Percentiles rank a stretch among this genome's conserved stretches.
phyloP scores from a whole-genome alignment of 1,284 basidiomycete species.

The Rugiboletus extremiorientalis region DNA sequence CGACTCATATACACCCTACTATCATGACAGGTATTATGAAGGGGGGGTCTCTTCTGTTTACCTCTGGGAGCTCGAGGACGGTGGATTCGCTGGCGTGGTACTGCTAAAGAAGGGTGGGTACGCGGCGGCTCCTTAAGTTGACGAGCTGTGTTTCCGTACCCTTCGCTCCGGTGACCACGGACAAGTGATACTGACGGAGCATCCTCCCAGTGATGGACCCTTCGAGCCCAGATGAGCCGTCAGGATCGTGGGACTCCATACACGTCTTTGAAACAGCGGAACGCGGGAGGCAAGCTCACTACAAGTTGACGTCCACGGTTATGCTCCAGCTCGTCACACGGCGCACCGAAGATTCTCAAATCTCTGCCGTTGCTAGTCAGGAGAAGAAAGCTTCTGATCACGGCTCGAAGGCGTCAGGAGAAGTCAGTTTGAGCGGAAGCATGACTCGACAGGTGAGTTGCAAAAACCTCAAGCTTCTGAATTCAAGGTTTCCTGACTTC shows the following conservation, averaged over 20 bases:
- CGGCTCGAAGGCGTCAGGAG: conserved; percentile 63
- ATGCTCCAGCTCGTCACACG: conserved; percentile 91
- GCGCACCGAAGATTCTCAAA: conserved; percentile 43
- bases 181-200: neutral
- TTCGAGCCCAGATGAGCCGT: conserved; percentile 54
- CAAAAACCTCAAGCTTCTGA: conserved; percentile 5
- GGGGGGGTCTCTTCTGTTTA: conserved; percentile 97
- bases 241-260: conserved; percentile 95
- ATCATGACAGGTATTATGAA: conserved; percentile 82
- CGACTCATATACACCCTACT: conserved; percentile 4
- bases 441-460: conserved; percentile 90
- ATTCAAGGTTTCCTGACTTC: conserved; percentile 11
- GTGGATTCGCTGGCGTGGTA: conserved; percentile 95
- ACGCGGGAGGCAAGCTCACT: conserved; percentile 88
- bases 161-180: conserved; percentile 1
- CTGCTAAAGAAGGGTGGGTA: conserved; percentile 91
- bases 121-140: neutral
- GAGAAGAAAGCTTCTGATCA: conserved; percentile 41
- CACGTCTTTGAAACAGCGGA: conserved; percentile 96
- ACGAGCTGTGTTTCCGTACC: neutral
- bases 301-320: conserved; percentile 96
- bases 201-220: conserved; percentile 56
- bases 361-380: conserved; percentile 19
- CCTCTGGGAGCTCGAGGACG: conserved; percentile 97
- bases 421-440: conserved; percentile 88